Evolutionary conservation across 352 stramenopile genomes (phyloP).

Genomic region (Phytopythium helicoides): DNA sequence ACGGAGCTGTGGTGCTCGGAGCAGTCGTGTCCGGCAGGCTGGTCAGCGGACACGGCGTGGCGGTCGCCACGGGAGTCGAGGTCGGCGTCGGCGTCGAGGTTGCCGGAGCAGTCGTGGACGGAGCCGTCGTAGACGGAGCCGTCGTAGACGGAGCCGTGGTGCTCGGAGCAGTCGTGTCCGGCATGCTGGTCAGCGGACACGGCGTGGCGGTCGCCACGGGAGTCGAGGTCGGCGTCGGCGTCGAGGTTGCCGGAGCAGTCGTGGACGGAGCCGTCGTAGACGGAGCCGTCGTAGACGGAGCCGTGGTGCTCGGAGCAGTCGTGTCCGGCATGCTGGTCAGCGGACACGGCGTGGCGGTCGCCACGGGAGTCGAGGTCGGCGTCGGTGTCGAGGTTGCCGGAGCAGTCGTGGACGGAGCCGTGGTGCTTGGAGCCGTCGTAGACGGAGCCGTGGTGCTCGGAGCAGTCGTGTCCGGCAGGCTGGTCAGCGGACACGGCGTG

Average conservation of each 20-base stretch:
- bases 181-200: neutral
- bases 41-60: slow-evolving; percentile 10
- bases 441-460: no score
- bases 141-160: no score
- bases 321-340: neutral
- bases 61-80: no score
- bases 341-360: neutral
- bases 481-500: neutral
- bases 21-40: slow-evolving; percentile 8
- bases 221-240: neutral
- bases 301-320: no score
- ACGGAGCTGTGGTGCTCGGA: no score
- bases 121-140: neutral
- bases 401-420: neutral
- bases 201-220: no score
- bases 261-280: no score
- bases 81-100: neutral
- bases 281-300: no score
- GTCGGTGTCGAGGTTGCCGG: no score
- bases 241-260: neutral
- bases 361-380: neutral
- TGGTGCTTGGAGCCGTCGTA: no score
- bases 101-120: neutral
- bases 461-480: neutral
- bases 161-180: neutral